Percentiles rank a stretch among this genome's conserved stretches.
These are phyloP conservation scores for Gnomoniopsis sp. DNA, from an alignment of 2,329 filamentous ascomycete species.

Conservation along the genomic window DNA sequence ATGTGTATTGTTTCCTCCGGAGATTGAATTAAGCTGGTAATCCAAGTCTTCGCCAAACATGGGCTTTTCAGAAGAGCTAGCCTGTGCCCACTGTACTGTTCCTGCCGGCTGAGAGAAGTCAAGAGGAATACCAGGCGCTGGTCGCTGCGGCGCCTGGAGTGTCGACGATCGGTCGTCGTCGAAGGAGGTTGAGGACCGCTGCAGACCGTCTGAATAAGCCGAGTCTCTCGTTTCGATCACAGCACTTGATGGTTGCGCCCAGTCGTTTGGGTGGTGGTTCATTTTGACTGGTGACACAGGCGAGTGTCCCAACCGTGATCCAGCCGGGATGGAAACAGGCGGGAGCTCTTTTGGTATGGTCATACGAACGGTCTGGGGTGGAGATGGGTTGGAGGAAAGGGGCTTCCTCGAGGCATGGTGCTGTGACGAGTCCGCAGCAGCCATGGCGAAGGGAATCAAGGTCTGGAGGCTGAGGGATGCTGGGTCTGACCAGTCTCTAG, in stretches of 20 bases:
- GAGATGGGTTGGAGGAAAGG: slow-evolving; percentile 30
- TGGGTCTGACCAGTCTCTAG: slow-evolving; percentile 3
- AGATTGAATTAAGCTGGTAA: slow-evolving; percentile 21
- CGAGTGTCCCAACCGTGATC: slow-evolving; percentile 45
- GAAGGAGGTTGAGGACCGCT: slow-evolving; percentile 12
- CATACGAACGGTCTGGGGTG: slow-evolving; percentile 30
- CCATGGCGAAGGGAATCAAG: slow-evolving; percentile 25
- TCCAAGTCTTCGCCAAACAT: background rate
- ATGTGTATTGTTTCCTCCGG: slow-evolving; percentile 19
- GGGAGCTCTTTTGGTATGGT: slow-evolving; percentile 30
- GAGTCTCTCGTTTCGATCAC: slow-evolving; percentile 41
- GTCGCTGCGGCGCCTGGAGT: slow-evolving; percentile 34
- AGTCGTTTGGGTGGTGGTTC: slow-evolving; percentile 51
- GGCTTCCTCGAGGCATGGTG: slow-evolving; percentile 31
- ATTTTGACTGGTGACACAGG: slow-evolving; percentile 56
- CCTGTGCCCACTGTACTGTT: slow-evolving; percentile 11
- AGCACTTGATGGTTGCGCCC: slow-evolving; percentile 49
- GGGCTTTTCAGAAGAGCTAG: slow-evolving; percentile 1
- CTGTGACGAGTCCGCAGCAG: slow-evolving; percentile 27
- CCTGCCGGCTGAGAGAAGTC: slow-evolving; percentile 17
- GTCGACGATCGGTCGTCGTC: slow-evolving; percentile 32
- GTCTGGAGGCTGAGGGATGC: slow-evolving; percentile 10
- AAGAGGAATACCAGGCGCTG: slow-evolving; percentile 31
- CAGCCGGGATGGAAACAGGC: slow-evolving; percentile 28
- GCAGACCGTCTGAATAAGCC: slow-evolving; percentile 4